Evolutionary conservation across 225 moss, liverwort and hornwort species (phyloP), one percentile per base, ranked within the genome.

Genomic region (Thuidium tamariscinum): DNA sequence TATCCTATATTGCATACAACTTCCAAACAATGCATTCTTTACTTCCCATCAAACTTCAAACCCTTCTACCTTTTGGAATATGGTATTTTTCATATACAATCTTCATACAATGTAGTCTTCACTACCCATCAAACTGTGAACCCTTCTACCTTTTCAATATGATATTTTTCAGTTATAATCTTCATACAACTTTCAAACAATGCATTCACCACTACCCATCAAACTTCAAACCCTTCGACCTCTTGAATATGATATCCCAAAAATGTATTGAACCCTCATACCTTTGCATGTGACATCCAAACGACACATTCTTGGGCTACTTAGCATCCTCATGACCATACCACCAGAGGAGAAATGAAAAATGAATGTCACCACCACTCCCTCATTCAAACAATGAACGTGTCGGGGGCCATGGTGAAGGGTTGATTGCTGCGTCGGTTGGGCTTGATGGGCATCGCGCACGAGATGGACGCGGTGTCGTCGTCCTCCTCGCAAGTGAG

Each of bases 401-500:
- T 41, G 23, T 85, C 88, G 4, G 80, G 82, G 29, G 83, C 49
- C 68, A 57, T 10, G 29, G 75, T 89, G 27, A 81, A 56, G 41
- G 20, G 32, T 36, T 61, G 64, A 9, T 73, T 88, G 59, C 84
- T 83, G n/a, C 87, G 76, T 32, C 39, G 93, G 49, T 23, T 55
- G 37, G 89, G 80, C 30, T 69, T 90, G 75, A 81, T 49, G 57
- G 89, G 77, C 48, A 93, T 42, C 32, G n/a, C 70, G 68, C 93
- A 93, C n/a, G 93, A 91, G 34, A 89, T 76, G 72, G 92, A 86
- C 25, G 86, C 86, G 46, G 62, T 79, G 27, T 84, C 88, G 51
- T 89, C 91, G 22, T 98, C 96, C 69, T 97, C 96, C 8, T 95
- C 94, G 67, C 91, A 95, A 25, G 90, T 93, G 10, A 98, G 88